A percentile compares a stretch with the other conserved stretches of the same genome.
Conservation (phyloP, 2,329 filamentous ascomycete species). For the Uncinocarpus reesii region DNA sequence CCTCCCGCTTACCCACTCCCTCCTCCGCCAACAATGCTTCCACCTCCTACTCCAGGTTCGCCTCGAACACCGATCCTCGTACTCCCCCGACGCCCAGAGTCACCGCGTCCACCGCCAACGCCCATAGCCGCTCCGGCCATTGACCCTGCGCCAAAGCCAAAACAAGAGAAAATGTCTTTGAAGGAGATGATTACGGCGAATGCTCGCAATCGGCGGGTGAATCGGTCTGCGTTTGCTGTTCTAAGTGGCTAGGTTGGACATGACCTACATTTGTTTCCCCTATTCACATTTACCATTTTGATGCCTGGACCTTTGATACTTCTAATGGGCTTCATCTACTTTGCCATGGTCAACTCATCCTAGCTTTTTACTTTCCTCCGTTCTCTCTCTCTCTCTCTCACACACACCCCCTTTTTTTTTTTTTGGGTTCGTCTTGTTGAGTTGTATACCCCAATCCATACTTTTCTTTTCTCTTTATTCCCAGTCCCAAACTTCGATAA, state of each 20-base stretch:
- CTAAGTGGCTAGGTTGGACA: background rate
- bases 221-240: conserved; percentile 3
- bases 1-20: conserved; percentile 8
- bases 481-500: background rate
- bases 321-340: no score
- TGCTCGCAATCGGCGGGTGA: conserved; percentile 6
- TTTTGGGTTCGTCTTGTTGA: background rate
- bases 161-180: background rate
- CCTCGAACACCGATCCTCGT: background rate
- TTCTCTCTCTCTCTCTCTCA: no score
- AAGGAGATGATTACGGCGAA: conserved; percentile 5
- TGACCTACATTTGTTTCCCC: background rate
- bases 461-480: background rate
- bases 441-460: background rate
- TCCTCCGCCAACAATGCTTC: background rate
- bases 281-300: background rate
- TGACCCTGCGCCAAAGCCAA: background rate
- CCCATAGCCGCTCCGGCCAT: background rate
- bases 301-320: no score
- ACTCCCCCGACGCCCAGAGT: background rate
- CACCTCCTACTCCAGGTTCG: background rate
- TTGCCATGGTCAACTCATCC: no score
- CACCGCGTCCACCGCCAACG: background rate
- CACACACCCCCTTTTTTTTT: background rate
- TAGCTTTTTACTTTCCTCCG: no score